Percentiles rank a stretch among this genome's conserved stretches.
These are phyloP conservation scores for Phylloporus arenicola DNA, from an alignment of 768 basidiomycete genomes.

Conservation along the genomic window DNA sequence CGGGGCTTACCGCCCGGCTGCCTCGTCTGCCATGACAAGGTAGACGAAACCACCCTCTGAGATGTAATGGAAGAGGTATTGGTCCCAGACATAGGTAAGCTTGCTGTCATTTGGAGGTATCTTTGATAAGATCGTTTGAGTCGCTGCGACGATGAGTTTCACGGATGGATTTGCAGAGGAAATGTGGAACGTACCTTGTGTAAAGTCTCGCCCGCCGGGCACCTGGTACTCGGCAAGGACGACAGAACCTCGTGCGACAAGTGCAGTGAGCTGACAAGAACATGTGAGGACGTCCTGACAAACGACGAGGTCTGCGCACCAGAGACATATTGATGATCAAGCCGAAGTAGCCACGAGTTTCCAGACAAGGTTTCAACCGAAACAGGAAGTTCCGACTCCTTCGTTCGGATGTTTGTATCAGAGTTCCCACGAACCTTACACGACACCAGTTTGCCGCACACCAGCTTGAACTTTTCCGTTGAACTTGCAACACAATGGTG, in stretches of 20 bases:
- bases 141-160: conserved; percentile 43
- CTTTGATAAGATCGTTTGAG: conserved; percentile 85
- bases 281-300: neutral
- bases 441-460: conserved; percentile 10
- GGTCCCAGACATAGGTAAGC: conserved; percentile 85
- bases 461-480: conserved; percentile 4
- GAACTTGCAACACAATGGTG: conserved; percentile 28
- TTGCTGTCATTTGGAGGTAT: conserved; percentile 89
- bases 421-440: conserved; percentile 23
- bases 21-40: conserved; percentile 93
- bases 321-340: conserved; percentile 20
- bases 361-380: neutral
- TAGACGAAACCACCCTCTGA: conserved; percentile 83
- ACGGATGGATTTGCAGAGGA: neutral
- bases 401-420: neutral
- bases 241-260: conserved; percentile 70
- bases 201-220: conserved; percentile 74
- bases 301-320: conserved; percentile 10
- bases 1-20: conserved; percentile 68
- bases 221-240: conserved; percentile 86
- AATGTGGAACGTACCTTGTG: conserved; percentile 57
- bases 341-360: neutral
- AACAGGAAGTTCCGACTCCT: conserved; percentile 17
- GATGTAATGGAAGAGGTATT: conserved; percentile 92
- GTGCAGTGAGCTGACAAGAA: conserved; percentile 63